phyloP scores from a whole-genome alignment of 768 basidiomycete genomes.

The Russula brevipes region DNA sequence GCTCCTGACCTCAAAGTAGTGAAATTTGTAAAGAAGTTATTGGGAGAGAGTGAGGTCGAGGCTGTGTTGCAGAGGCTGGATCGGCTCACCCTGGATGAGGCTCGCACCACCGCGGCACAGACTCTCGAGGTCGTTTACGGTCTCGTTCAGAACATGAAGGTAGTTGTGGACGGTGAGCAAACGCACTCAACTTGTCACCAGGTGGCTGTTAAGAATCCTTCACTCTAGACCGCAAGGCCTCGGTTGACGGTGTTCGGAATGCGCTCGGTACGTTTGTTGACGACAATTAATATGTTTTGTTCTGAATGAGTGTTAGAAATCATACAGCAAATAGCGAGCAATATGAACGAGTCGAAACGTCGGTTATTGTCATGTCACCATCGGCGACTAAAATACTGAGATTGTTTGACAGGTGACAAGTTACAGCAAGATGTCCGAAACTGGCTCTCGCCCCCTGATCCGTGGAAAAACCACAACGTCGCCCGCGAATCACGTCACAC shows the following conservation, averaged over 20 bases:
- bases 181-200: neutral
- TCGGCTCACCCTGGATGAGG: neutral
- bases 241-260: neutral
- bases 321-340: neutral
- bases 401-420: too few species aligned
- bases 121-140: neutral
- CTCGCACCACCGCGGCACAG: neutral
- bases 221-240: neutral
- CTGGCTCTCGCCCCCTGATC: conserved; percentile 4
- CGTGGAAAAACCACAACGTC: neutral
- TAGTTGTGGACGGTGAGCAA: neutral
- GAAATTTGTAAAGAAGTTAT: neutral
- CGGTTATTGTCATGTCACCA: too few species aligned
- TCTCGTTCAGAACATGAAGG: neutral
- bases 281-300: neutral
- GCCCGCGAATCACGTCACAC: neutral
- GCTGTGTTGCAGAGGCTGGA: neutral
- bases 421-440: neutral
- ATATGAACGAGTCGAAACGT: neutral
- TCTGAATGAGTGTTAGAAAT: neutral
- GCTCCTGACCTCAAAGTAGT: neutral
- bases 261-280: neutral
- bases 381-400: too few species aligned
- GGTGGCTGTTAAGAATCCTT: neutral
- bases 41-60: neutral